Evolutionary conservation across 2,329 filamentous ascomycete genomes (phyloP), one percentile per base, ranked within the genome.

Genomic region (Cladosporium sp.): DNA sequence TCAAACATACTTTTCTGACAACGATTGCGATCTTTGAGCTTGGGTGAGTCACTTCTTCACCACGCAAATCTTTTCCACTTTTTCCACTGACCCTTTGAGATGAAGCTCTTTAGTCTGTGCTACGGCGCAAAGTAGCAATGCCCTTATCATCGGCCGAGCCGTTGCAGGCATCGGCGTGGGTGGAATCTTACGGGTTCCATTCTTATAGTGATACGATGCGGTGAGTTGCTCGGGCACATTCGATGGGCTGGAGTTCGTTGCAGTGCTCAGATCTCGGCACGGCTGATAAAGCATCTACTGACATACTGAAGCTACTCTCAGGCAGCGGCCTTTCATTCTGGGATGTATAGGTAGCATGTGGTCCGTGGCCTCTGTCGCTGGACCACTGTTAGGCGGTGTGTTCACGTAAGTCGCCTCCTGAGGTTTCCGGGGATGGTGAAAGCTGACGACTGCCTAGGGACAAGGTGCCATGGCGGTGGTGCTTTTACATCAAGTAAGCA

Each of bases 301-400:
- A n/a, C n/a, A n/a, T n/a, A n/a, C n/a, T n/a, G n/a, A n/a, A 39
- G 36, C 36, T 17, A 15, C 36, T 39, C 71, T 80, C 12, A 65
- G 66, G 22, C 71, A 75, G 58, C 74, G 80, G 32, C 78, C 80
- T 2, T 72, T 74, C 0, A 80, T 80, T 61, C 78, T 75, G 61
- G 78, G 78, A 2, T 20, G 80, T 15, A 74, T 80, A 44, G 78
- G 78, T 48, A 65, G 71, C 48, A 79, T 79, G 71, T 80, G 78
- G 62, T 76, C 77, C 2, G 73, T 81, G 55, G 77, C 78, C 3
- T 69, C 65, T 51, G 77, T 80, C 6, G 72, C 75, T 15, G 78
- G 78, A 10, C 79, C 79, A 4, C 69, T 82, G 34, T 60, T 77
- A 32, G 74, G 73, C 8, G 72, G 73, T 8, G n/a, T 8, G n/a